These are phyloP conservation scores for Fraxinus quadrangulata DNA, from an alignment of 257 asterid genomes.

Conservation along the genomic window DNA sequence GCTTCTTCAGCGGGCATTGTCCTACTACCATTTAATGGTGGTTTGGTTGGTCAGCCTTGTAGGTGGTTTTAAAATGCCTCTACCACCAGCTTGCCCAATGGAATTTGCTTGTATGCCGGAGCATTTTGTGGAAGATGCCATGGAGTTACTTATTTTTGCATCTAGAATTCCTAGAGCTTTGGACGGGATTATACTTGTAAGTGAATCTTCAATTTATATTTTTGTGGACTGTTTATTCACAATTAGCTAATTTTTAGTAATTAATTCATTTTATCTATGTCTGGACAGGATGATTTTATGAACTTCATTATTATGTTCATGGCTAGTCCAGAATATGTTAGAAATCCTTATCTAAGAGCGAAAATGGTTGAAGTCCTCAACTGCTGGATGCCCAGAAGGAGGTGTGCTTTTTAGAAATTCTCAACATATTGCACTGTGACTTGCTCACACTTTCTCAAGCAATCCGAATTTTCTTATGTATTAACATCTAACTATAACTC, in stretches of 20 bases:
- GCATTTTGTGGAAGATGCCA: conserved; percentile 92
- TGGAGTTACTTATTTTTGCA: conserved; percentile 95
- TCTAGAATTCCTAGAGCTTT: conserved; percentile 95
- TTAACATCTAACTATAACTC: conserved; percentile 21
- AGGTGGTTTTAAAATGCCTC: conserved; percentile 94
- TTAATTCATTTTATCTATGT: conserved; percentile 14
- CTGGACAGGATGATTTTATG: conserved; percentile 89
- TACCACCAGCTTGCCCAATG: conserved; percentile 77
- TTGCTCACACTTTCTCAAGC: neutral
- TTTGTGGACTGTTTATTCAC: neutral
- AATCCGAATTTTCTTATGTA: neutral
- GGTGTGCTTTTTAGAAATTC: conserved; percentile 44
- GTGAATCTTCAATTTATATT: neutral
- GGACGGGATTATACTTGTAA: conserved; percentile 88
- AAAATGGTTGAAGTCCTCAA: conserved; percentile 99
- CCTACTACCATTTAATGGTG: conserved; percentile 86
- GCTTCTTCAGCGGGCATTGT: conserved; percentile 77
- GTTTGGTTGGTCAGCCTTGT: conserved; percentile 86
- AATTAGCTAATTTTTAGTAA: conserved; percentile 25
- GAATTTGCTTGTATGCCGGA: conserved; percentile 93
- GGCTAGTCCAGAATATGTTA: conserved; percentile 90
- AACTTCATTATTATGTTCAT: conserved; percentile 98
- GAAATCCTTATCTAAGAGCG: conserved; percentile 95
- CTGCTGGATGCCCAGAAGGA: conserved; percentile 95
- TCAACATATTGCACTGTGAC: neutral